Evolutionary conservation across 2,329 filamentous ascomycete genomes (phyloP).

Genomic region (Neopestalotiopsis clavispora): DNA sequence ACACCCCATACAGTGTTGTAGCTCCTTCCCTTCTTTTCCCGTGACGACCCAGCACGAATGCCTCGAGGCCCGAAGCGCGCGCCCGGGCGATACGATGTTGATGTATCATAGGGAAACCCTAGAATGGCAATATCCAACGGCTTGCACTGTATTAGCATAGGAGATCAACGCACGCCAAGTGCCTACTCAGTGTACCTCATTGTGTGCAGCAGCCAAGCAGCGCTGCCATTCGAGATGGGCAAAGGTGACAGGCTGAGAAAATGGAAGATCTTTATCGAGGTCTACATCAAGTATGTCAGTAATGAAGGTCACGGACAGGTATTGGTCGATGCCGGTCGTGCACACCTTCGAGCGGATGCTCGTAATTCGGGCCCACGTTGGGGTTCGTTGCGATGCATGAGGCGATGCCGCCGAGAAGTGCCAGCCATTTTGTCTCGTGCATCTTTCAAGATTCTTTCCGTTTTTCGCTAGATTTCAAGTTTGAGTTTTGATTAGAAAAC

Average conservation of each 20-base stretch:
- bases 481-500: too few relatives aligned
- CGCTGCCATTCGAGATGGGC: constrained; percentile 18
- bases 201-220: constrained; percentile 15
- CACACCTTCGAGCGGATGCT: constrained; percentile 12
- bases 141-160: not conserved
- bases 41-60: constrained; percentile 7
- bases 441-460: not conserved
- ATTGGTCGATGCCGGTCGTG: not conserved
- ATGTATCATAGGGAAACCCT: constrained; percentile 12
- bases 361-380: constrained; percentile 4
- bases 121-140: constrained; percentile 10
- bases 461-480: too few relatives aligned
- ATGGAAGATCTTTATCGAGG: constrained; percentile 16
- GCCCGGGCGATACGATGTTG: not conserved
- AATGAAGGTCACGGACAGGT: rapidly evolving
- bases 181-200: not conserved
- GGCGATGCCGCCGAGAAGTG: not conserved
- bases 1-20: constrained; percentile 18
- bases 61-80: constrained; percentile 5
- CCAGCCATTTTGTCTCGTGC: not conserved
- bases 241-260: constrained; percentile 18
- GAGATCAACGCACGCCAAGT: not conserved
- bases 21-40: constrained; percentile 17
- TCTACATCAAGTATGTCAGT: not conserved
- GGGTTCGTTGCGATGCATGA: not conserved